Conservation (phyloP, 2,329 filamentous ascomycete genomes). For the Delphinella strobiligena region DNA sequence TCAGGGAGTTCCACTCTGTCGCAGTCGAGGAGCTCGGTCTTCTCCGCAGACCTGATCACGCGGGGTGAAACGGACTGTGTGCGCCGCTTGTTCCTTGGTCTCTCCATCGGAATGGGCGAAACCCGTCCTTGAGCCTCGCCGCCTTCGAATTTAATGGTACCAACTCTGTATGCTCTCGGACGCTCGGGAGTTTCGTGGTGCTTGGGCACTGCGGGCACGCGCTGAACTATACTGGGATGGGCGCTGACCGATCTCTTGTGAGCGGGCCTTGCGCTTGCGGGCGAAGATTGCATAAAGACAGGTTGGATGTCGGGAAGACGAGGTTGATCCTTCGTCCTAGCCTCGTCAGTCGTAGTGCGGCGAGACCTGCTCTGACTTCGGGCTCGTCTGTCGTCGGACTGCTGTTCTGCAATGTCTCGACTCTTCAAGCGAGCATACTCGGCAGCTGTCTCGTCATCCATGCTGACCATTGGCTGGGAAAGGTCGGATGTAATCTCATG, state of each 20-base stretch:
- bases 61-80: conserved; percentile 5
- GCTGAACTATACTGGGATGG: background rate
- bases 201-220: background rate
- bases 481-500: conserved; percentile 5
- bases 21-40: background rate
- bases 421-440: conserved; percentile 15
- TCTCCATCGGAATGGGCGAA: conserved; percentile 3
- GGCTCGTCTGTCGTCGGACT: background rate
- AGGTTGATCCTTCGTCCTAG: background rate
- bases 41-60: background rate
- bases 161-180: conserved; percentile 1
- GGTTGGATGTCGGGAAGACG: background rate
- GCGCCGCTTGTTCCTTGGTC: conserved; percentile 3
- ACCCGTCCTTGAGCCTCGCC: conserved; percentile 6
- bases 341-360: background rate
- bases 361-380: conserved; percentile 2
- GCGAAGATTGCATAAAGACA: too few relatives aligned
- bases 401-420: conserved; percentile 1
- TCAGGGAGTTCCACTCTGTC: background rate
- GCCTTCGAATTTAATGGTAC: conserved; percentile 7
- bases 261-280: background rate
- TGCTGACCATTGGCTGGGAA: conserved; percentile 9
- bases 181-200: background rate
- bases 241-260: background rate
- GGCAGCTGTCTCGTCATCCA: conserved; percentile 12